A percentile compares a stretch with the other conserved stretches of the same genome.
Evolutionary conservation across 176 grass and related monocot genomes (phyloP).

Genomic region (Tuctoria greenei): DNA sequence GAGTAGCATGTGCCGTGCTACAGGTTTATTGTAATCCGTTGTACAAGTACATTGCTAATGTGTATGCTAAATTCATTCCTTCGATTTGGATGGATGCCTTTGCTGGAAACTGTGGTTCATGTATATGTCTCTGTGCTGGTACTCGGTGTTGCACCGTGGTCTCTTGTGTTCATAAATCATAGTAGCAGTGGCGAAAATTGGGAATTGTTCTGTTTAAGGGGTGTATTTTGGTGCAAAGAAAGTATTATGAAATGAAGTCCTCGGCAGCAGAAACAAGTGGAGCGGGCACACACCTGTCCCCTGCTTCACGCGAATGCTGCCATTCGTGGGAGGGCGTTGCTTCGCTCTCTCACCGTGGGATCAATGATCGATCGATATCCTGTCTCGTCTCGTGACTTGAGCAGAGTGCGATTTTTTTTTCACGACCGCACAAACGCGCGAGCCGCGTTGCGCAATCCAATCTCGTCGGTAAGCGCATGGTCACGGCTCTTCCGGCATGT

Average conservation of each 20-base stretch:
- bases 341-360: not conserved
- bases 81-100: not conserved
- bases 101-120: not conserved
- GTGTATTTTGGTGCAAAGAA: not conserved
- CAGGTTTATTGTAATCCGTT: not conserved
- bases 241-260: not conserved
- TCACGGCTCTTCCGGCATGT: not conserved
- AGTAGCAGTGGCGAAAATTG: no score
- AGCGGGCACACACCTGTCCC: not conserved
- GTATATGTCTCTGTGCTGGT: not conserved
- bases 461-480: not conserved
- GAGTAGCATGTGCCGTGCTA: slow-evolving; percentile 13
- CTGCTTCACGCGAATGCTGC: not conserved
- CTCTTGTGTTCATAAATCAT: not conserved
- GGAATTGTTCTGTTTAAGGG: not conserved
- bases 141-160: not conserved
- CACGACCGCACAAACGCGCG: not conserved
- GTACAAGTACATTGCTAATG: slow-evolving; percentile 14
- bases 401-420: not conserved
- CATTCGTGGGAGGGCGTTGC: not conserved
- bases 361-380: slow-evolving; percentile 8
- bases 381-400: not conserved
- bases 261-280: not conserved
- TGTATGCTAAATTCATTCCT: not conserved
- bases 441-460: not conserved